Percentiles rank a stretch among this genome's conserved stretches.
Evolutionary conservation across 176 grass and related monocot species (phyloP).

Genomic region (Eremochloa ophiuroides): DNA sequence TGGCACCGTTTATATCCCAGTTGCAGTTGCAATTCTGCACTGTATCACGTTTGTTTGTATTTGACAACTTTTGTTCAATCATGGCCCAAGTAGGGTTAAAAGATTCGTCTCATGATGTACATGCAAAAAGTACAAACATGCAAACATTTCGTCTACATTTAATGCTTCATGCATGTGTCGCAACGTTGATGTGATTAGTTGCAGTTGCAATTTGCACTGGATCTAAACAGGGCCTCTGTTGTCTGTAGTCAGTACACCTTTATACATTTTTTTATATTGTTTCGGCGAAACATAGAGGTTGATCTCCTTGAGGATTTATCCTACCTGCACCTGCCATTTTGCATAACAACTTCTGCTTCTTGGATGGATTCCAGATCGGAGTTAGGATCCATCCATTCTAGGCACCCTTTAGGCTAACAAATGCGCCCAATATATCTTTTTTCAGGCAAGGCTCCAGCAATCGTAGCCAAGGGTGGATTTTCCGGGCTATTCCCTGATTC

Average conservation of each 20-base stretch:
- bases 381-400: background rate
- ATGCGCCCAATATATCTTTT: background rate
- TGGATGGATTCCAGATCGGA: background rate
- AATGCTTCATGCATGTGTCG: too few species aligned
- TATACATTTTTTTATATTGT: background rate
- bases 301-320: background rate
- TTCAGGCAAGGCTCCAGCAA: constrained; percentile 61
- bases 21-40: too few species aligned
- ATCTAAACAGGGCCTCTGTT: too few species aligned
- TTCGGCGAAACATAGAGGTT: background rate
- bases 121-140: too few species aligned
- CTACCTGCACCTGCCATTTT: background rate
- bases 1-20: too few species aligned
- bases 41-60: too few species aligned
- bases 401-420: background rate
- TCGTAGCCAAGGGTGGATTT: constrained; percentile 81
- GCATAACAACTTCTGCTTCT: background rate
- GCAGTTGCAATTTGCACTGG: too few species aligned
- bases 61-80: too few species aligned
- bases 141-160: too few species aligned
- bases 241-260: background rate
- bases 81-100: too few species aligned
- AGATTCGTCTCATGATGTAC: too few species aligned
- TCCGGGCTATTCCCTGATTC: constrained; percentile 88
- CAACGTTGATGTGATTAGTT: too few species aligned